Evolutionary conservation across 2,329 filamentous ascomycete species (phyloP), one percentile per base, ranked within the genome.

Genomic region (Fragosphaeria purpurea): DNA sequence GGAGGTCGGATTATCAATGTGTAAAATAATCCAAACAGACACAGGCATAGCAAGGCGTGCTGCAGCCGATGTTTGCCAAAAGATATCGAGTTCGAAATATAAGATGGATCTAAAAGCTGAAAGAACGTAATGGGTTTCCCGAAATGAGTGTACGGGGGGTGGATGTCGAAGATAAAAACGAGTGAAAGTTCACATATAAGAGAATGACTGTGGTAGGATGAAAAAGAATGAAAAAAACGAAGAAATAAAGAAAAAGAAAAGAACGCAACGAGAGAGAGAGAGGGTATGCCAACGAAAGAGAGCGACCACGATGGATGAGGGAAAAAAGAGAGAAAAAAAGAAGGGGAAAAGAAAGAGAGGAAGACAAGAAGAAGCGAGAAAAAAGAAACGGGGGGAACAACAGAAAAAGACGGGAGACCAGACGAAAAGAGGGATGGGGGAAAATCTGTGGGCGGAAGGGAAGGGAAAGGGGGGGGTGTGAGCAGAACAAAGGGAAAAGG

Each of bases 71-170:
- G 56, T 55, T 45, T 44, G 52, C 49, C 49, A 44, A 47, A 50
- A 48, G 48, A 55, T 22, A 22, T 22, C 22, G 51, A 54, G 53
- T 52, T 65, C 51, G 57, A 66, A 69, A 66, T 54, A 48, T 55
- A 55, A 54, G 52, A 55, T 56, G 55, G 50, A 56, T 53, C 44
- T 57, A 58, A 59, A 57, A 61, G 60, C 57, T 57, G 56, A 66
- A 67, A 62, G 65, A 67, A 65, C 67, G 70, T 63, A 70, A 71
- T 67, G 64, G 65, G 58, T 65, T 67, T 66, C 65, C 66, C 71
- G 65, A 74, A 76, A 74, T 62, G 73, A 75, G 70, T 75, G 73
- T 61, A 71, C 48, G 70, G 72, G 71, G 69, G 71, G 68, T 34
- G 33, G 32, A 13, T 43, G 34, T 39, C 11, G 22, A 31, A 9